Percentiles rank a stretch among this genome's conserved stretches.
Evolutionary conservation across 345 rosid species (phyloP).

Genomic region (Reutealis trisperma): DNA sequence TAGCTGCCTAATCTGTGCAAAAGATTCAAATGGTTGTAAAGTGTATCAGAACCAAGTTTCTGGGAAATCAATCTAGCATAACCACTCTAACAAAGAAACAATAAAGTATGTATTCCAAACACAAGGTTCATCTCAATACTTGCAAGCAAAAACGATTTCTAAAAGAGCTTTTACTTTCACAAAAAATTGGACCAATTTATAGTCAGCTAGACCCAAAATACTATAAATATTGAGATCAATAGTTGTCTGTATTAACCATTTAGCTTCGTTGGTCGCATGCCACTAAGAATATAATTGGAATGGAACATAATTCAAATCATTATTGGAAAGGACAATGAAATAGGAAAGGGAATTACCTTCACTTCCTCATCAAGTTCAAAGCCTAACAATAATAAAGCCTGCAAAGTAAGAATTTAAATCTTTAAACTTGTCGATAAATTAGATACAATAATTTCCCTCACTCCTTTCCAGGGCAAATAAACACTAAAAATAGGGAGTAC

Average conservation of each 20-base stretch:
- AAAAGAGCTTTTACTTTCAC: not conserved
- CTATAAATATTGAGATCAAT: not conserved
- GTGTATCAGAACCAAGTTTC: not conserved
- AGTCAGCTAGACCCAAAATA: not conserved
- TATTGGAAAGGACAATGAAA: not conserved
- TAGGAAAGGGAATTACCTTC: slow-evolving; percentile 46
- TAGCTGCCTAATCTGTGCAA: slow-evolving; percentile 58
- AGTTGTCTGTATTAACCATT: not conserved
- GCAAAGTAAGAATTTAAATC: slow-evolving; percentile 18
- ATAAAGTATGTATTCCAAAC: not conserved
- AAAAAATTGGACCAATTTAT: not conserved
- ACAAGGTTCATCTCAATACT: not conserved
- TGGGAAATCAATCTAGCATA: not conserved
- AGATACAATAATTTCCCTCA: not conserved
- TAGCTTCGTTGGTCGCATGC: not conserved
- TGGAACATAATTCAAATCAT: not conserved
- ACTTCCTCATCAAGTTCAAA: slow-evolving; percentile 59
- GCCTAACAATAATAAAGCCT: slow-evolving; percentile 79
- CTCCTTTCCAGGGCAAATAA: not conserved
- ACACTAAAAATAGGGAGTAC: not conserved
- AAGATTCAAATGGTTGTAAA: slow-evolving; percentile 8
- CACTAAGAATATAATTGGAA: not conserved
- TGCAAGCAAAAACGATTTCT: not conserved
- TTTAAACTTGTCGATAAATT: not conserved
- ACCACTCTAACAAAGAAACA: not conserved